Conservation (phyloP, 768 basidiomycete genomes). For the Epithele typhae region DNA sequence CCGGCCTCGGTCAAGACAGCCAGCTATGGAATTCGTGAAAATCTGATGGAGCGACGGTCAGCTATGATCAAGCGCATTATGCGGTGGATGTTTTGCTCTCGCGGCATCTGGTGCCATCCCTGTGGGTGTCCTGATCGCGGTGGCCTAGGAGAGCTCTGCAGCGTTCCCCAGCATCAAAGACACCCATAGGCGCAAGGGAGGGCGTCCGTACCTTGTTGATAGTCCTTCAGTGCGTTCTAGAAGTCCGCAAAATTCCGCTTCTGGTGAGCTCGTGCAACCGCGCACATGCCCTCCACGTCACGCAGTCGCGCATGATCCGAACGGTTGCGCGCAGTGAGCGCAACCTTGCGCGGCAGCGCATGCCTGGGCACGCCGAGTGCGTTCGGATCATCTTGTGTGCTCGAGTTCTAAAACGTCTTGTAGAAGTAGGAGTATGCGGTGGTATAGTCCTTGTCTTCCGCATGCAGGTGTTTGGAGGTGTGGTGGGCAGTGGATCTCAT, state of each 20-base stretch:
- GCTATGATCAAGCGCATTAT: constrained; percentile 48
- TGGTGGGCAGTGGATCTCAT: constrained; percentile 90
- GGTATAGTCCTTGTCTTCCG: constrained; percentile 96
- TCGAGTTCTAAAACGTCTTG: constrained; percentile 91
- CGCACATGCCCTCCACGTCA: constrained; percentile 95
- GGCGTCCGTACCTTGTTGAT: constrained; percentile 67
- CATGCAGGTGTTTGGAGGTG: constrained; percentile 71
- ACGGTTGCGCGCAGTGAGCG: constrained; percentile 82
- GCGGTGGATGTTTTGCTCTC: constrained; percentile 91
- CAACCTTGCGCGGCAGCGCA: constrained; percentile 97
- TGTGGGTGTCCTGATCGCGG: constrained; percentile 93
- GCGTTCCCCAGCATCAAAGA: background rate
- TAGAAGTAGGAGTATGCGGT: constrained; percentile 98
- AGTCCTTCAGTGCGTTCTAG: constrained; percentile 81
- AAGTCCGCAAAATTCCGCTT: constrained; percentile 87
- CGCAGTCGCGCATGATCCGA: constrained; percentile 80
- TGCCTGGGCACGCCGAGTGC: constrained; percentile 91
- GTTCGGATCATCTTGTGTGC: constrained; percentile 56
- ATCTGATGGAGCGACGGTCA: constrained; percentile 37
- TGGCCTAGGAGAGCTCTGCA: constrained; percentile 89
- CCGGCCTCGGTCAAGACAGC: constrained; percentile 91
- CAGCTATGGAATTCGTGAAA: constrained; percentile 41
- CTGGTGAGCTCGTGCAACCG: constrained; percentile 91
- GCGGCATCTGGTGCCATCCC: constrained; percentile 88
- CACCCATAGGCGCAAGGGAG: no score